Base-by-base conservation (phyloP, 2,329 filamentous ascomycete genomes). In the Scedosporium aurantiacum region DNA sequence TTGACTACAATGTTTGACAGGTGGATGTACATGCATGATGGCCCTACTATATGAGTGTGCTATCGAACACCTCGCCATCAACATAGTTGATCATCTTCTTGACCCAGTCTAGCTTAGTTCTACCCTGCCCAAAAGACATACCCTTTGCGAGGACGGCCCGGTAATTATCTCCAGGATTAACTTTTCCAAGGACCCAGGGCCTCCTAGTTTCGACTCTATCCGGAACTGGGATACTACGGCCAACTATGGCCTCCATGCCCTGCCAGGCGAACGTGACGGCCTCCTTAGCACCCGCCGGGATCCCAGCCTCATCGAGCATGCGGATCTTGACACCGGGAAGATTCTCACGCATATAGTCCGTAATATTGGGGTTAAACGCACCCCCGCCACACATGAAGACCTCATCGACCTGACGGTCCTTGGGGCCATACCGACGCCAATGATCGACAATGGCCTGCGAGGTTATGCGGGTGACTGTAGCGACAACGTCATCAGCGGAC, bases 301-400 rank as follows among this genome's bases (percentile, higher is more conserved):
- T 76, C 4, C 82, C 82, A 2, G 81, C 80, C 57, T 80, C 80
- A 64, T 85, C 81, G 5, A 85, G 72, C 75, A 82, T 80, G 60
- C 76, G 71, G 54, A 85, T 80, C 43, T 72, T 74, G 2, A 77
- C 76, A 43, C 74, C 71, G 14, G 77, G 81, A 65, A 77, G 81
- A 63, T 74, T 70, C 60, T 68, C 66, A 67, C 81, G 78, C 64
- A 86, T 78, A 67, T 77, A 82, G 5, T 75, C 68, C 6, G 67
- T 74, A 65, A 85, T 85, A 64, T 83, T 84, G 1, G 79, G 78
- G 66, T 85, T 84, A 63, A 78, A 75, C 0, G 82, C 81, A 18
- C 81, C 81, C 4, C 80, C 81, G 10, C 83, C 82, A 67, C 82
- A 84, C 77, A 86, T 81, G 72, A 81, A 85, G 43, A 86, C 75